Percentiles rank a stretch among this genome's conserved stretches.
phyloP scores from a whole-genome alignment of 2,329 filamentous ascomycete species.

The Colletotrichum magnum region DNA sequence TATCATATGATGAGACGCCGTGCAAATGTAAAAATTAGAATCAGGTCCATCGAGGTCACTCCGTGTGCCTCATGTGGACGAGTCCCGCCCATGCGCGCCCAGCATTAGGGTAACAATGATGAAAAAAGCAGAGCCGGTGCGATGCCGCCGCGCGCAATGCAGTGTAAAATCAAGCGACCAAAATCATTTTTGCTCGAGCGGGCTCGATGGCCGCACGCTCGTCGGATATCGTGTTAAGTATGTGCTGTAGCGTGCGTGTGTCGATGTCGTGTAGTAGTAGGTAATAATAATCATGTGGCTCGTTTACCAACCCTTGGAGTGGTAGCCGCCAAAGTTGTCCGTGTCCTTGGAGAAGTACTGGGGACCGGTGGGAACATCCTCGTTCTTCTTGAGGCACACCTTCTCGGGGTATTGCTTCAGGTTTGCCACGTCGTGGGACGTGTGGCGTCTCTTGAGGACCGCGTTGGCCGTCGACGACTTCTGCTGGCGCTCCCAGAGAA shows the following conservation, averaged over 20 bases:
- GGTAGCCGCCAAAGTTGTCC: conserved; percentile 76
- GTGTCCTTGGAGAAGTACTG: conserved; percentile 88
- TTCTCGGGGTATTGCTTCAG: conserved; percentile 85
- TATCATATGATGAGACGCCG: conserved; percentile 42
- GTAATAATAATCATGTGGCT: background rate
- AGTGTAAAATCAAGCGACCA: conserved; percentile 27
- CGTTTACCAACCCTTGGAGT: conserved; percentile 85
- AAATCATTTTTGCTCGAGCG: conserved; percentile 27
- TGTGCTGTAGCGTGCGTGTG: conserved; percentile 36
- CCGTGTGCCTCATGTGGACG: background rate
- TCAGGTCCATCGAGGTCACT: conserved; percentile 5
- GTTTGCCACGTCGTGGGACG: conserved; percentile 91
- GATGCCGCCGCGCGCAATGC: conserved; percentile 40
- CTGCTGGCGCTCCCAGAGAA: conserved; percentile 96
- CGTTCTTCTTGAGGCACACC: conserved; percentile 70
- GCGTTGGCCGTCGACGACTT: conserved; percentile 92
- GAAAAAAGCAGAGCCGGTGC: conserved; percentile 30
- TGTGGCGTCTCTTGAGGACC: conserved; percentile 90
- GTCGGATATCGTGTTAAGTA: conserved; percentile 36
- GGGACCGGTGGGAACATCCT: conserved; percentile 78
- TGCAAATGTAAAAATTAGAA: conserved; percentile 39
- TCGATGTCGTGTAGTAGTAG: conserved; percentile 10
- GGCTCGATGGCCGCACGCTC: conserved; percentile 7
- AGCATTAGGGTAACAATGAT: conserved; percentile 28
- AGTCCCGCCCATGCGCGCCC: conserved; percentile 15